Percentiles rank a stretch among this genome's conserved stretches.
Conservation (phyloP, 1,284 basidiomycete species). For the Afroboletus lepidellus region DNA sequence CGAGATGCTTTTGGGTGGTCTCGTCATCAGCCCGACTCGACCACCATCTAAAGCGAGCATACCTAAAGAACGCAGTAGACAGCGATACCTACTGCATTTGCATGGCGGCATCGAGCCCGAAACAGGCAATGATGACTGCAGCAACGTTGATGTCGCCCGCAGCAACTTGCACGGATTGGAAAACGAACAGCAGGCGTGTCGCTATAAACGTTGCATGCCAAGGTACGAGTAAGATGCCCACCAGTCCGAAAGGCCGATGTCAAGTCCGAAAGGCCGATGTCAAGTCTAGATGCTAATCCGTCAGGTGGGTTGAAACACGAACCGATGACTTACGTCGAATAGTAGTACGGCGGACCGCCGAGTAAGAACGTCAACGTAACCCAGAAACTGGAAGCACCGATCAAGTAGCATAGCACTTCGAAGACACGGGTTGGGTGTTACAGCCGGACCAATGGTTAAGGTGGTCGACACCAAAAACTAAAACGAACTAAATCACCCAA, state of each 20-base stretch:
- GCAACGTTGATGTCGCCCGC: constrained; percentile 59
- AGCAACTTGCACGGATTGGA: constrained; percentile 53
- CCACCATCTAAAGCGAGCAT: background rate
- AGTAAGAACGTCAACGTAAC: constrained; percentile 72
- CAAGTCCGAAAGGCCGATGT: constrained; percentile 69
- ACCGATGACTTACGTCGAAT: constrained; percentile 51
- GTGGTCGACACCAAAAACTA: constrained; percentile 45
- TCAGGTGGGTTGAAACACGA: too few relatives aligned
- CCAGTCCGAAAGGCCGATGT: constrained; percentile 70
- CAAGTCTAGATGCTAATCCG: constrained; percentile 41
- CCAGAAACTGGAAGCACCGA: constrained; percentile 62
- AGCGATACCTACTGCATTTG: constrained; percentile 44
- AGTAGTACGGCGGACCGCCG: constrained; percentile 59
- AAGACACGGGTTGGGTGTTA: constrained; percentile 49
- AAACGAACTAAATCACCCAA: constrained; percentile 64
- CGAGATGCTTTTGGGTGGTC: constrained; percentile 44
- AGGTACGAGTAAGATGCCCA: constrained; percentile 65
- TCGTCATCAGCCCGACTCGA: background rate
- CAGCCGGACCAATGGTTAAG: constrained; percentile 56
- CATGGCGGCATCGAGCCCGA: constrained; percentile 45
- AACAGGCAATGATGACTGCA: constrained; percentile 51
- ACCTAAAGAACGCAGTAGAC: constrained; percentile 40
- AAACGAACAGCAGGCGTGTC: constrained; percentile 41
- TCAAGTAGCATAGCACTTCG: constrained; percentile 55
- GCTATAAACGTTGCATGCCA: constrained; percentile 64